Base-by-base conservation (phyloP, 805 yeast species). In the Candida anglica region DNA sequence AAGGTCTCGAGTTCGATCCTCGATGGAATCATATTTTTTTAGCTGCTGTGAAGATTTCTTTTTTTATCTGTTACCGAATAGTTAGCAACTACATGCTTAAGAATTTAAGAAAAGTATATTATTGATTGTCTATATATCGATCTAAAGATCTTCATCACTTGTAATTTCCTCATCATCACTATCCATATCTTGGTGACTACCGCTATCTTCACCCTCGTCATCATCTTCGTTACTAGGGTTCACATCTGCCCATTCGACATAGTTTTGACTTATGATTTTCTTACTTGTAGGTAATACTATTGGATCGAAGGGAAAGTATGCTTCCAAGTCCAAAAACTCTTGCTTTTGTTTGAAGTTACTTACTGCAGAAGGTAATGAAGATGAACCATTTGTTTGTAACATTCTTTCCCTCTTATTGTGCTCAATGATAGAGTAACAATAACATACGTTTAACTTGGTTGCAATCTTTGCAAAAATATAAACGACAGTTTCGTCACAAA, bases 271-370 rank as follows among this genome's bases (percentile, higher is more conserved):
- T 36, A 93, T 61, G 21, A 77, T 54, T 25, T 60, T 56, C 47
- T 79, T 77, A 30, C 86, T 74, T 8, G 60, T 60, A 28, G 80
- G 82, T 42, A 91, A 70, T 32, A 84, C 76, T 41, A 93, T 60
- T 1, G 98, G 98, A 64, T 91, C 98, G 55, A 86, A 91, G 9
- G 98, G 98, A 60, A 91, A 91, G 55, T 87, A 91, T n/a, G 93
- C 88, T 55, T 89, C 96, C 33, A 91, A 67, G 49, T 87, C 95
- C 44, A 85, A 72, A 50, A 86, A 87, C 51, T 88, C 96, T 52
- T 85, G 89, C 49, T 80, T 80, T 36, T 77, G 76, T 19, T 71
- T 70, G 44, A 75, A 67, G 34, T 71, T 69, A 46, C 63, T 53
- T 20, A 50, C 51, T 15, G 60, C 48, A 22, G 60, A 56, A 11